Conservation (phyloP, 768 basidiomycete genomes). For the Phanerochaete sordida region DNA sequence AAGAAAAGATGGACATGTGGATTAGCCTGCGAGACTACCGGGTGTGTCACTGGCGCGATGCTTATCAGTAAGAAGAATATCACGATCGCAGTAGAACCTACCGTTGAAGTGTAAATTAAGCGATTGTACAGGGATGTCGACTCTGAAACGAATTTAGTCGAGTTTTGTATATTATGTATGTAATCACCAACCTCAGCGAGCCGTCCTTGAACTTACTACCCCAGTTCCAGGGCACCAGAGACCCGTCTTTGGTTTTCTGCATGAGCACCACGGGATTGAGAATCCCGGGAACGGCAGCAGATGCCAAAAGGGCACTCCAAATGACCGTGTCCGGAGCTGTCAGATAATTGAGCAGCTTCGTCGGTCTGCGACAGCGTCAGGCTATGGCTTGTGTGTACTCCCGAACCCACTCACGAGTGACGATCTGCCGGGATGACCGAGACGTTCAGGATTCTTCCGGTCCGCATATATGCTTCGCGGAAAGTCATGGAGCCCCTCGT, state of each 20-base stretch:
- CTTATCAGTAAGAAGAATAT: not conserved
- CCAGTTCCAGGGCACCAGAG: constrained; percentile 89
- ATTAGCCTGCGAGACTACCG: constrained; percentile 93
- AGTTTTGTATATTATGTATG: not conserved
- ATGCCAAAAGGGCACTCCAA: constrained; percentile 79
- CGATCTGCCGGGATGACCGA: constrained; percentile 89
- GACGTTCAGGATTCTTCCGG: constrained; percentile 90
- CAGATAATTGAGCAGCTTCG: constrained; percentile 92
- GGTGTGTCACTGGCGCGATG: constrained; percentile 68
- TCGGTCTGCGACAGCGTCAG: constrained; percentile 57
- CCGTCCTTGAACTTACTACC: constrained; percentile 94
- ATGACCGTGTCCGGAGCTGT: constrained; percentile 92
- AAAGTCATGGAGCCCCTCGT: constrained; percentile 94
- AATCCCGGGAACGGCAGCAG: constrained; percentile 94
- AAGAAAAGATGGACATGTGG: constrained; percentile 92
- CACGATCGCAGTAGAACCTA: constrained; percentile 18
- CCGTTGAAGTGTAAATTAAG: constrained; percentile 90
- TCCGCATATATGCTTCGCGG: constrained; percentile 88
- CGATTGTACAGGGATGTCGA: constrained; percentile 92
- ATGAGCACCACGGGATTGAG: constrained; percentile 93
- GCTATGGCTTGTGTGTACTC: not conserved
- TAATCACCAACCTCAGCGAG: constrained; percentile 55
- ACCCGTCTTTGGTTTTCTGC: constrained; percentile 82
- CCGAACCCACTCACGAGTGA: constrained; percentile 58
- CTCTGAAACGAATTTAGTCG: constrained; percentile 34